Base-by-base conservation (phyloP, 2,329 filamentous ascomycete genomes). In the Aspergillus nomiae region DNA sequence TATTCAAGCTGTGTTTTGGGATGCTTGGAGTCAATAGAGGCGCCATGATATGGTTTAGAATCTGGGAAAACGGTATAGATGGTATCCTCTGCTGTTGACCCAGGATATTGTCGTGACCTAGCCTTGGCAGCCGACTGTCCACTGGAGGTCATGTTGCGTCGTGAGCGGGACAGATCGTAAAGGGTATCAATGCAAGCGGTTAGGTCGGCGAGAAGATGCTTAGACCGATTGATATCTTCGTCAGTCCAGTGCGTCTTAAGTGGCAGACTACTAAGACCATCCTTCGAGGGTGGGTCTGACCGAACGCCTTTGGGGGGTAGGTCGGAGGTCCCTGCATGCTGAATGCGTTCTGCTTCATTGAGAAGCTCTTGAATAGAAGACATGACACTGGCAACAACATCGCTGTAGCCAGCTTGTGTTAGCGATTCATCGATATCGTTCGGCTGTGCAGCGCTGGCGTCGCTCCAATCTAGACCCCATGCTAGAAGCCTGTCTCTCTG, bases 391-490 rank as follows among this genome's bases (percentile, higher is more conserved):
- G 84, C 85, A 43, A 89, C 87, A 4, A 87, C 85, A 74, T 89
- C 87, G 51, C 86, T 87, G 64, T 89, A 80, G 21, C 87, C 87
- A 36, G 87, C 87, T 64, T 85, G 82, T 58, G 86, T 86, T 21
- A 89, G 78, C 21, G 85, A 85, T 69, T 87, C 86, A 71, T 89
- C 87, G 69, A 89, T 89, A 74, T 87, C 84, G 68, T 83, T 85
- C 62, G 85, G 82, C 58, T 82, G 78, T 19, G 81, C 82, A 64
- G 83, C 84, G 68, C 82, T 84, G 63, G 84, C 86, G 72, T 89
- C 87, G 74, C 83, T 87, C 87, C 87, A 90, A 72, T 89, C 86
- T 62, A 89, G 77, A 54, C 87, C 87, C 87, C 87, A 90, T 36
- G 87, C 84, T 46, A 89, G 82, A 55, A 89, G 78, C 24, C 87